Base-by-base conservation (phyloP, 305 asterid species). In the Striga hermonthica region DNA sequence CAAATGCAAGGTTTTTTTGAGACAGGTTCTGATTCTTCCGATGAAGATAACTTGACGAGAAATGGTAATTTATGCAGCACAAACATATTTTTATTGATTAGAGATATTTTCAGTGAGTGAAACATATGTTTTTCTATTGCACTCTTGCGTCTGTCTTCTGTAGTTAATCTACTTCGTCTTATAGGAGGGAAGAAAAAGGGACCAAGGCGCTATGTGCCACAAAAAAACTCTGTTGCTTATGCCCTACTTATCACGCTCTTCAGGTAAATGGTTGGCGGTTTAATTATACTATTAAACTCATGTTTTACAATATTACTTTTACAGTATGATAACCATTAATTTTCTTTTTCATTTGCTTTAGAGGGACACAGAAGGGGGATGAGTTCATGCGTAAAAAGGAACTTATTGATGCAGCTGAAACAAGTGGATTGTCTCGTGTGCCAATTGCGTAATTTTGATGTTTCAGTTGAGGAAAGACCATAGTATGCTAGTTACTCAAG, bases 361-460 rank as follows among this genome's bases (percentile, higher is more conserved):
- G 98, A 84, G 88, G 73, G 34, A 75, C 76, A 61, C 75, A 71
- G 75, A 75, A 71, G 40, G 96, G 90, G 67, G 72, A 64, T 11
- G 89, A 81, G 49, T 92, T 76, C 82, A 92, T 92, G 98, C 83
- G 39, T 52, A 92, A 84, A 67, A 82, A 87, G 74, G 98, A 86
- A 71, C 90, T 92, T 56, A 90, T 92, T 45, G 95, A 86, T 78
- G 89, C 89, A 9, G 84, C 96, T 44, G 97, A 90, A 78, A 80
- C 90, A 57, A 92, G 97, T 76, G 98, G 98, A 69, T 86, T 92
- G 80, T 83, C 98, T 63, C 94, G 94, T 59, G 91, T 69, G 39
- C 79, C 98, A 36, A 83, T 92, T 72, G 81, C 64, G 97, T 92
- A 89, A 62, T 58, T 62, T 67, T 64, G 53, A 22, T 39, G 63